A percentile compares a stretch with the other conserved stretches of the same genome.
These are phyloP conservation scores for Canariomyces notabilis DNA, from an alignment of 2,329 filamentous ascomycete species.

Conservation along the genomic window DNA sequence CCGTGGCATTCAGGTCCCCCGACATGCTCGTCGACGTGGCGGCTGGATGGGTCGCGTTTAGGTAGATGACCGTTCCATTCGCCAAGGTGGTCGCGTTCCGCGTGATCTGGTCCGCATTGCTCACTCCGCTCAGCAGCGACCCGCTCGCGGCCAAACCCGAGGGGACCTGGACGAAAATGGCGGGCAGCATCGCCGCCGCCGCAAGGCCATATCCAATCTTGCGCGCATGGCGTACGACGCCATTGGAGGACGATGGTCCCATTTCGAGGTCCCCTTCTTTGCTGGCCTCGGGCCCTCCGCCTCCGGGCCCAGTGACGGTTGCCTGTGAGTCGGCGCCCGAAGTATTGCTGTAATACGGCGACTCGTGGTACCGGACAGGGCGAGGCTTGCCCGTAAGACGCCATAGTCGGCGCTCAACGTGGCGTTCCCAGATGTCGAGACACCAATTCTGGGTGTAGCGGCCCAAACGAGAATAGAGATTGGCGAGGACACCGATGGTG, in stretches of 20 bases:
- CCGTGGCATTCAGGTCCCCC: slow-evolving; percentile 37
- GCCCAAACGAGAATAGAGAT: slow-evolving; percentile 69
- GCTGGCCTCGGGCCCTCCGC: neutral
- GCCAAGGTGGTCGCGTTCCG: slow-evolving; percentile 35
- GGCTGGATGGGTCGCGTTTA: slow-evolving; percentile 19
- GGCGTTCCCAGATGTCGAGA: slow-evolving; percentile 49
- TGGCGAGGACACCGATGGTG: slow-evolving; percentile 70
- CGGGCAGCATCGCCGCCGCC: slow-evolving; percentile 78
- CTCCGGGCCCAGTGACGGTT: slow-evolving; percentile 3
- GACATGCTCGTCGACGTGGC: neutral
- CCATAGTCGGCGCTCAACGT: slow-evolving; percentile 37
- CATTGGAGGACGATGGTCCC: slow-evolving; percentile 24
- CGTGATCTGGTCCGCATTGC: slow-evolving; percentile 51
- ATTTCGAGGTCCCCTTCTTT: slow-evolving; percentile 17
- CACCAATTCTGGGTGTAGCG: slow-evolving; percentile 51
- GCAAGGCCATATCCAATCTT: slow-evolving; percentile 69
- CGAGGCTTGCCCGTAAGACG: slow-evolving; percentile 30
- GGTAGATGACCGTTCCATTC: slow-evolving; percentile 22
- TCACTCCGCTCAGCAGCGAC: slow-evolving; percentile 53
- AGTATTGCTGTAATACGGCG: slow-evolving; percentile 12
- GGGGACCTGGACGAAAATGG: slow-evolving; percentile 70
- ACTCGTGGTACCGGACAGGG: slow-evolving; percentile 1
- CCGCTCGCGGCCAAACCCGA: slow-evolving; percentile 57
- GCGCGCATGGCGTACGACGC: slow-evolving; percentile 31
- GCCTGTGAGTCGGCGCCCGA: slow-evolving; percentile 14